Evolutionary conservation across 208 protist species (phyloP).

Genomic region (Phytomonas francai): DNA sequence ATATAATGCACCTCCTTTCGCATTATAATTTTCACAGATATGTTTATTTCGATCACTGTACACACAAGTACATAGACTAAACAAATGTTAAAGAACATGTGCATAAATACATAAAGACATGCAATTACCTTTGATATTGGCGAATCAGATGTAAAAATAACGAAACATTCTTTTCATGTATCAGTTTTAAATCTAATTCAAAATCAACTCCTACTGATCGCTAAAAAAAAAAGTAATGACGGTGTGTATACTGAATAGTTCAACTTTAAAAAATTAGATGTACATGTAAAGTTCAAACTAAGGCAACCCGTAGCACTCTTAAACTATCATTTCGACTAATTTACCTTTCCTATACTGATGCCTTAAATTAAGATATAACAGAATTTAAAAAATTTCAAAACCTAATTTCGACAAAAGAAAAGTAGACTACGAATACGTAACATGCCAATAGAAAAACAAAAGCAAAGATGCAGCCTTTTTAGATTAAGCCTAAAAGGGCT

Average conservation of each 20-base stretch:
- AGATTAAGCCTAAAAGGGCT: not conserved
- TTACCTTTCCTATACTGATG: not conserved
- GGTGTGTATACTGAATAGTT: not conserved
- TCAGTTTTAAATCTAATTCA: not conserved
- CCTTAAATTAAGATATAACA: constrained; percentile 6
- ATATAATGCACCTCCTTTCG: not conserved
- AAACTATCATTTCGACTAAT: not conserved
- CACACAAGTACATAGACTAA: not conserved
- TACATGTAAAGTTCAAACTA: not conserved
- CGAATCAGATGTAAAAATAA: not conserved
- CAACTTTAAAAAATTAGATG: too few species aligned
- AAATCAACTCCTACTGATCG: constrained; percentile 1
- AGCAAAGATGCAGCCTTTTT: constrained; percentile 13
- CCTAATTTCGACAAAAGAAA: constrained; percentile 3
- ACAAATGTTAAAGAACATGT: not conserved
- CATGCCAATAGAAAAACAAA: constrained; percentile 10
- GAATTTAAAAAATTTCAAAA: constrained; percentile 3
- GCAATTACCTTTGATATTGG: not conserved
- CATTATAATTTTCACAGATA: not conserved
- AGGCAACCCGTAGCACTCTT: not conserved
- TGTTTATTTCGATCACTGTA: not conserved
- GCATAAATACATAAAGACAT: constrained; percentile 1
- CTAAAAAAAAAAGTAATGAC: not conserved
- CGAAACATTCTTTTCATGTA: not conserved
- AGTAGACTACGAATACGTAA: constrained; percentile 1